Evolutionary conservation across 257 asterid species (phyloP), one percentile per base, ranked within the genome.

Genomic region (Solanum tarapatanum): DNA sequence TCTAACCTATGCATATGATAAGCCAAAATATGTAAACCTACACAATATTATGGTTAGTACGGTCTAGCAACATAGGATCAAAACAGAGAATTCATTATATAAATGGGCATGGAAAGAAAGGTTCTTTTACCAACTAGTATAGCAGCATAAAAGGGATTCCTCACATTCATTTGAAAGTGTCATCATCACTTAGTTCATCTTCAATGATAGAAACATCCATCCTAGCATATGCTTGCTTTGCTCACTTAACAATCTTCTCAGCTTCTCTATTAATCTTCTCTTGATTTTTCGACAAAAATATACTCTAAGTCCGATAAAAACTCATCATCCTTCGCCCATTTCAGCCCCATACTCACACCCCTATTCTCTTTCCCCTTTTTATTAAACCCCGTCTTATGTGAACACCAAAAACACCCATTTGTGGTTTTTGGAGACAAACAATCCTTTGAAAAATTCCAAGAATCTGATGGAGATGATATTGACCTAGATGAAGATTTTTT

Each of bases 241-340:
- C 98, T 94, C 98, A 92, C 90, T 92, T 93, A 82, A 94, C 97
- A 91, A 94, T 96, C 80, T 95, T 95, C 86, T 96, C 97, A 84
- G 97, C 98, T 85, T 96, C 98, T 87, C 92, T 93, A 66, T 92
- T 92, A n/a, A 96, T 90, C 91, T 89, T 93, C 37, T 74, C 89
- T 89, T 90, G 94, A 48, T 88, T 87, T 82, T 86, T 92, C 55
- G 85, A 84, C 6, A 95, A 94, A 62, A 92, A 90, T 19, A 66
- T 88, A 76, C 91, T 93, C 93, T 36, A 94, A 86, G 73, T 96
- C 97, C 4, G 94, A 89, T 26, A 96, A 89, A 12, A 93, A 70
- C 83, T 88, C 96, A 77, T 90, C 91, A 64, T 90, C 86, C 86
- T 90, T 90, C 43, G 88, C 96, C 91, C 91, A 91, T 60, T 92